Evolutionary conservation across 164 flowering plant species (phyloP).

Genomic region (Amborella trichopoda): DNA sequence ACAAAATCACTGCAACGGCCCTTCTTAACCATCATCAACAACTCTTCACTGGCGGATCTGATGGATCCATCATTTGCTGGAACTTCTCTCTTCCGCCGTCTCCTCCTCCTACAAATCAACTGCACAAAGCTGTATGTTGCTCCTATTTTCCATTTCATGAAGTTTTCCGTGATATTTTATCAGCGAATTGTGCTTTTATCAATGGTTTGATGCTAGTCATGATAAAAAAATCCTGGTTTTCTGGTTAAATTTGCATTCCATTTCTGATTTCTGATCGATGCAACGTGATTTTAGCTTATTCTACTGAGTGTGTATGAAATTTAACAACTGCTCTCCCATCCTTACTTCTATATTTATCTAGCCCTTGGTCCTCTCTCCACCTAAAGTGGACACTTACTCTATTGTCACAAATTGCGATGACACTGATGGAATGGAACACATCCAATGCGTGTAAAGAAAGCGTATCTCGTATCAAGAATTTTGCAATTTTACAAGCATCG

Average conservation of each 20-base stretch:
- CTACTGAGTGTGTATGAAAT: too few relatives aligned
- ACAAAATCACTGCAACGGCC: conserved; percentile 54
- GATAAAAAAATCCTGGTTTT: neutral
- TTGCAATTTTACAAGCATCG: too few relatives aligned
- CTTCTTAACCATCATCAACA: conserved; percentile 52
- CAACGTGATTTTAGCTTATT: neutral
- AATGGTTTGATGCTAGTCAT: too few relatives aligned
- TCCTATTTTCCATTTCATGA: neutral
- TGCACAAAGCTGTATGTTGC: neutral
- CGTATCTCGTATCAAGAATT: too few relatives aligned
- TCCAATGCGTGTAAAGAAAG: too few relatives aligned
- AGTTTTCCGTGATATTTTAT: neutral
- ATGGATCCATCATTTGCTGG: conserved; percentile 98
- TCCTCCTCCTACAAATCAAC: conserved; percentile 25
- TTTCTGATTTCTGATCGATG: neutral
- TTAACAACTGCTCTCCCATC: too few relatives aligned
- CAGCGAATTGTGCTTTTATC: neutral
- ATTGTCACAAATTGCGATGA: too few relatives aligned
- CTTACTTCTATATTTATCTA: too few relatives aligned
- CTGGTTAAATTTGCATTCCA: neutral
- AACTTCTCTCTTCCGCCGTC: conserved; percentile 18
- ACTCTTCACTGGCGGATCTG: conserved; percentile 95
- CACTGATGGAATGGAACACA: too few relatives aligned
- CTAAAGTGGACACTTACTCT: too few relatives aligned
- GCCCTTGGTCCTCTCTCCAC: too few relatives aligned